Percentiles rank a stretch among this genome's conserved stretches.
Evolutionary conservation across 1,284 basidiomycete genomes (phyloP).

Genomic region (Irpex sp.): DNA sequence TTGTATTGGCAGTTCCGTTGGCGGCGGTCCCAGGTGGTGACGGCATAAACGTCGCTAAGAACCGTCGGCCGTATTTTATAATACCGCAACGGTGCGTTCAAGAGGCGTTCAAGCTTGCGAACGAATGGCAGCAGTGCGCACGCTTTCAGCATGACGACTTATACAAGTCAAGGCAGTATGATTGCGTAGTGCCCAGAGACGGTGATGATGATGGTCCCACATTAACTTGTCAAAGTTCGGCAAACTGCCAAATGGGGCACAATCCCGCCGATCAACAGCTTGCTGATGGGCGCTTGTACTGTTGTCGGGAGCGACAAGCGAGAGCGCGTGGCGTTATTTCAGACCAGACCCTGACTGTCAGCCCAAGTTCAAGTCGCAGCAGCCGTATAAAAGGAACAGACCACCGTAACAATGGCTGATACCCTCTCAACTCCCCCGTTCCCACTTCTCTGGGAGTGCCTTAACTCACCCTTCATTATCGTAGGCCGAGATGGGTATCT

Average conservation of each 20-base stretch:
- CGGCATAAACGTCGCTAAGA: not conserved
- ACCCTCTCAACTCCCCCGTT: not conserved
- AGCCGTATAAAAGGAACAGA: not conserved
- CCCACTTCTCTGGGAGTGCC: not conserved
- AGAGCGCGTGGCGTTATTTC: not conserved
- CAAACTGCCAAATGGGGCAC: not conserved
- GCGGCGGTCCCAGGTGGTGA: not conserved
- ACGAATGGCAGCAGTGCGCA: too few species aligned
- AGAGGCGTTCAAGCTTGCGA: too few species aligned
- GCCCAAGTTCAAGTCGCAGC: not conserved
- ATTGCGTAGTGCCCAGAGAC: too few species aligned
- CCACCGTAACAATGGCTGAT: not conserved
- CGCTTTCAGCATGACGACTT: too few species aligned
- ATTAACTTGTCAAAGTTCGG: not conserved
- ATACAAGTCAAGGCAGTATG: too few species aligned
- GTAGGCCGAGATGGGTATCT: constrained; percentile 10
- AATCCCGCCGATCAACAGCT: not conserved
- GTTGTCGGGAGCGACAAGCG: not conserved
- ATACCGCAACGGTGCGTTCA: not conserved
- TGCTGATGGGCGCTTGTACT: not conserved
- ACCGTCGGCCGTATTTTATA: not conserved
- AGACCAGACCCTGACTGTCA: not conserved
- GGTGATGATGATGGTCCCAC: too few species aligned
- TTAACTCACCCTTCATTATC: not conserved
- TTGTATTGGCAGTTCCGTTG: not conserved